phyloP scores from a whole-genome alignment of 345 rosid genomes.

The Psidium friedrichsthalianum region DNA sequence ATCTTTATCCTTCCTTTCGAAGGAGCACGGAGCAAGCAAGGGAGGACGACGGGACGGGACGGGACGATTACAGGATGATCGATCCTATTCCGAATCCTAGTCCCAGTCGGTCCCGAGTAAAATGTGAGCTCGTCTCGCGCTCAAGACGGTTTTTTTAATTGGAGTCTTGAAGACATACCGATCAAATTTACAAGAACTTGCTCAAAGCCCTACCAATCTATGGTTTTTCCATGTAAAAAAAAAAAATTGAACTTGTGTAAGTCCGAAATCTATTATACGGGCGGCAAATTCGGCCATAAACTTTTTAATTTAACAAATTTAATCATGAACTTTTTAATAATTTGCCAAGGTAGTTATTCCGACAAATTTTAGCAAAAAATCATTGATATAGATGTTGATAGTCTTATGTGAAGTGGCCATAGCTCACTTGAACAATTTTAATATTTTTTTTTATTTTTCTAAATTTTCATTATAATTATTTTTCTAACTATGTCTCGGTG shows the following conservation, averaged over 20 bases:
- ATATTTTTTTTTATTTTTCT: too few relatives aligned
- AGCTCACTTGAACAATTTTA: neutral
- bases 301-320: neutral
- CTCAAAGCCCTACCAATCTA: neutral
- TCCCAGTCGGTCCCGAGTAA: neutral
- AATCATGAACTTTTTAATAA: neutral
- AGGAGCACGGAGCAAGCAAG: neutral
- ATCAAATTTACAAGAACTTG: neutral
- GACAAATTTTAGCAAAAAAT: neutral
- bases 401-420: accelerated
- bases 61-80: neutral
- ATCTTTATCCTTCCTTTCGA: neutral
- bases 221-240: neutral
- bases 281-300: accelerated
- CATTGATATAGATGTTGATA: neutral
- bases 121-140: neutral
- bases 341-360: neutral
- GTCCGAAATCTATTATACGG: accelerated
- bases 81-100: neutral
- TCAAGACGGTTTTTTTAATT: neutral
- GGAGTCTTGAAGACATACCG: neutral
- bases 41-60: neutral
- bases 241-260: neutral
- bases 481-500: neutral
- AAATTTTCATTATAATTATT: too few relatives aligned